A percentile compares a stretch with the other conserved stretches of the same genome.
These are phyloP conservation scores for Trichoderma breve DNA, from an alignment of 2,329 filamentous ascomycete species.

Conservation along the genomic window DNA sequence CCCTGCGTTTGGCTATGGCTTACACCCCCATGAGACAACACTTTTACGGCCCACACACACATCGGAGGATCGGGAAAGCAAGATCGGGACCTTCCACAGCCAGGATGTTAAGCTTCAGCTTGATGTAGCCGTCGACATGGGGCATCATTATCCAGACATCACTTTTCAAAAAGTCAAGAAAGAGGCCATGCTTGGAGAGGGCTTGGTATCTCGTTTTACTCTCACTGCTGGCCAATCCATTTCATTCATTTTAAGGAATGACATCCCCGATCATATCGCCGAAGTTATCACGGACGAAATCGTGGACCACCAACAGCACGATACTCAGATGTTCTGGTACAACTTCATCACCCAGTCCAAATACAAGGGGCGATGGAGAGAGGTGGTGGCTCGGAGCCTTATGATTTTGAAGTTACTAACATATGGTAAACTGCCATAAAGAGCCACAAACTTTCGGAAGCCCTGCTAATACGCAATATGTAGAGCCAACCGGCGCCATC, in stretches of 20 bases:
- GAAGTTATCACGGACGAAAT: conserved; percentile 56
- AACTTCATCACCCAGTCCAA: conserved; percentile 69
- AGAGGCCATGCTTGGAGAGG: conserved; percentile 56
- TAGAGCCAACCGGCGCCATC: conserved; percentile 73
- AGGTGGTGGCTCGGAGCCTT: conserved; percentile 68
- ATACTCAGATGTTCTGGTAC: conserved; percentile 70
- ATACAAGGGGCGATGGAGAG: conserved; percentile 70
- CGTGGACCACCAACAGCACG: conserved; percentile 62
- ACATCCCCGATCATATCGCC: conserved; percentile 56
- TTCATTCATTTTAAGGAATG: conserved; percentile 66
- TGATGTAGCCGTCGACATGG: conserved; percentile 62
- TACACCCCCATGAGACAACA: conserved; percentile 58
- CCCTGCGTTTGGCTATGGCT: conserved; percentile 70
- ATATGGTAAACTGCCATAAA: conserved; percentile 42
- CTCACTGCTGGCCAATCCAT: conserved; percentile 66
- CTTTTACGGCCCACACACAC: conserved; percentile 47
- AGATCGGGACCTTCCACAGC: conserved; percentile 62
- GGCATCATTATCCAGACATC: conserved; percentile 49
- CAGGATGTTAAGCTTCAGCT: conserved; percentile 60
- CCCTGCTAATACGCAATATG: neutral
- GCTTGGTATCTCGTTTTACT: conserved; percentile 58
- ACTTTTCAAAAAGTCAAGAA: conserved; percentile 54
- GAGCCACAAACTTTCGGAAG: neutral
- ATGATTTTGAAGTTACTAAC: conserved; percentile 75
- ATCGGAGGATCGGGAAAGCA: conserved; percentile 46